Evolutionary conservation across 1,284 basidiomycete species (phyloP), one percentile per base, ranked within the genome.

Genomic region (Volvariella surrecta): DNA sequence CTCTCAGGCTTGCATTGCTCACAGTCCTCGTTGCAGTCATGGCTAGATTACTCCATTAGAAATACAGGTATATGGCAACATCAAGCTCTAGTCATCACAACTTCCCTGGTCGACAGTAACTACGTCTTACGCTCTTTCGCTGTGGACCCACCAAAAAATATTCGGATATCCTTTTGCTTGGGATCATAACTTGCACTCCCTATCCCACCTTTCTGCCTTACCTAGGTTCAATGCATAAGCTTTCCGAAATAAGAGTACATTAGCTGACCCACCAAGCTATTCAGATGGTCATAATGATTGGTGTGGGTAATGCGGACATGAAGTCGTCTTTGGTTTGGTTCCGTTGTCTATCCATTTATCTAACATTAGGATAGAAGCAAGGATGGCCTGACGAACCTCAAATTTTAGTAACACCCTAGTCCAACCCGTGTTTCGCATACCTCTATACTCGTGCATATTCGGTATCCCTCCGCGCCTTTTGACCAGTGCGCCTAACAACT

Each of bases 181-280:
- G 80, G 76, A 55, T 94, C 89, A 53, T 81, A 73, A 1, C 77
- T 75, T 7, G 73, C 60, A 37, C 78, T 82, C 2, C 86, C 83
- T 37, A 89, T 82, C 0, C 89, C 89, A 0, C 85, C 87, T 46
- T 73, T 74, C 57, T 90, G 88, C 4, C 87, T 75, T 49, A 73
- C 74, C 84, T 87, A 39, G 34, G n/a, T n/a, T 37, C 30, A 22
- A 38, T 32, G 16, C 31, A 40, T 22, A 17, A 9, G 20, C 19
- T 19, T n/a, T 20, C 37, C 19, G 17, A n/a, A 4, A 21, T 31
- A 42, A 18, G 28, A 40, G 21, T 24, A 15, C 30, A 17, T 37
- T n/a, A 21, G 22, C 31, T 30, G 18, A 64, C 79, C 56, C 48
- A 85, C 84, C 20, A 87, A 61, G 19, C 64, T 63, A 37, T 67